These are phyloP conservation scores for Aureobasidium sp. DNA, from an alignment of 2,329 filamentous ascomycete genomes.

Conservation along the genomic window DNA sequence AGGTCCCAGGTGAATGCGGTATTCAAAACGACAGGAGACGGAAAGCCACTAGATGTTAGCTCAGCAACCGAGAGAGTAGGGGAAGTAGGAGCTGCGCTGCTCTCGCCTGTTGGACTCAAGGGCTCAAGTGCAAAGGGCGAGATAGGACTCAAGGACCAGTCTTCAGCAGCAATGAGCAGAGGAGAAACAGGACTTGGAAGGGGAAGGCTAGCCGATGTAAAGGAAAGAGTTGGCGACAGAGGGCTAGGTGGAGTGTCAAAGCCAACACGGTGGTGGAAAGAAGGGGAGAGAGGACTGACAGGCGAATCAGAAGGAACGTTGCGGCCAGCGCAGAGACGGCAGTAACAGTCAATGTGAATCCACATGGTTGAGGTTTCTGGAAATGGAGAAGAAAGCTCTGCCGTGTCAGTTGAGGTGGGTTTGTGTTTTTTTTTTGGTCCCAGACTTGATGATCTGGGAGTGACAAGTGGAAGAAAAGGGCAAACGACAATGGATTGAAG, in stretches of 20 bases:
- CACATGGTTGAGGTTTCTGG: not conserved
- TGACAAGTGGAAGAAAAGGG: not conserved
- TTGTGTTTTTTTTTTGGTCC: not conserved
- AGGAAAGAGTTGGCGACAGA: not conserved
- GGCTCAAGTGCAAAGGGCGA: not conserved
- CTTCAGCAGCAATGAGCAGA: not conserved
- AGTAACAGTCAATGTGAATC: not conserved
- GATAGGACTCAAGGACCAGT: not conserved
- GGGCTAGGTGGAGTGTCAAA: not conserved
- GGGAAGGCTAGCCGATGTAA: not conserved
- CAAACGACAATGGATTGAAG: not conserved
- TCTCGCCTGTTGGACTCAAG: not conserved
- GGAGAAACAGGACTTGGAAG: not conserved
- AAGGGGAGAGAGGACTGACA: not conserved
- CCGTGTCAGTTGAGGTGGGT: not conserved
- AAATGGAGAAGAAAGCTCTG: not conserved
- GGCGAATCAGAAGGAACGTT: not conserved
- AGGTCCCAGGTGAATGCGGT: not conserved
- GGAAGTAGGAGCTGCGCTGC: not conserved
- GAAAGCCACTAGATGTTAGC: not conserved
- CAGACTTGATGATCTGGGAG: not conserved
- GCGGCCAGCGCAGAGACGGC: conserved; percentile 9
- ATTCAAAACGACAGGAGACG: not conserved
- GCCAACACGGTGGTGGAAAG: not conserved
- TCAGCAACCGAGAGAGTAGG: not conserved